Evolutionary conservation across 1,139 yeast genomes (phyloP).

Genomic region (Zygoascus sp.): DNA sequence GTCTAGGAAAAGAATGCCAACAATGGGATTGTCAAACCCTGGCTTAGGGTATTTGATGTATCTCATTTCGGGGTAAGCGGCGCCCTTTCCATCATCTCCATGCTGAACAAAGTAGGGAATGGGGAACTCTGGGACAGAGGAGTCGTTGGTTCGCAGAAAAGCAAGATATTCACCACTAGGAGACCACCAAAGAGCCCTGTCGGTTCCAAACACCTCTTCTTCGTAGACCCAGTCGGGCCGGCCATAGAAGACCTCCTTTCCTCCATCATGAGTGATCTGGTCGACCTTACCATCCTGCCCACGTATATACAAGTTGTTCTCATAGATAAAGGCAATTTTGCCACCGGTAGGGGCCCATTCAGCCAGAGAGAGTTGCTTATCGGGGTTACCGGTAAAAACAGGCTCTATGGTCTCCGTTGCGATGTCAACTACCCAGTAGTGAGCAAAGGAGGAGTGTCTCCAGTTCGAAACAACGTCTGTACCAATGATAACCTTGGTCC

Average conservation of each 20-base stretch:
- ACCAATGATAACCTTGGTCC: constrained; percentile 46
- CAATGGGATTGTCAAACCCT: constrained; percentile 67
- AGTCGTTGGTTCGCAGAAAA: constrained; percentile 65
- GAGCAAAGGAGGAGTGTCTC: constrained; percentile 70
- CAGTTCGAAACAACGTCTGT: constrained; percentile 55
- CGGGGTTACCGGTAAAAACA: constrained; percentile 32
- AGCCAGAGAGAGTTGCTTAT: constrained; percentile 46
- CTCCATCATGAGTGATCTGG: constrained; percentile 66
- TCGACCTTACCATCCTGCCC: constrained; percentile 25
- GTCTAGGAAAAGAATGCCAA: constrained; percentile 47
- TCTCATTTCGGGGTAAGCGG: constrained; percentile 55
- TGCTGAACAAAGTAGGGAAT: constrained; percentile 56
- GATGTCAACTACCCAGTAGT: constrained; percentile 60
- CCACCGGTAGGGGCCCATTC: constrained; percentile 73
- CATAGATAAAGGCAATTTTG: constrained; percentile 59
- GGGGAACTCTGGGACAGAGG: constrained; percentile 59
- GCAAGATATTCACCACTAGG: constrained; percentile 63
- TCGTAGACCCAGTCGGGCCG: constrained; percentile 97
- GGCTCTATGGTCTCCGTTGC: constrained; percentile 41
- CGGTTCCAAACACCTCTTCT: constrained; percentile 73
- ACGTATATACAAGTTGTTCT: constrained; percentile 58
- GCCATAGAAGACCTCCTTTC: constrained; percentile 67
- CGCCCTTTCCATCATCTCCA: constrained; percentile 30
- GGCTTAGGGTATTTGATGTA: constrained; percentile 83
- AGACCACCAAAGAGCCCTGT: constrained; percentile 83